A percentile compares a stretch with the other conserved stretches of the same genome.
Conservation (phyloP, 352 stramenopile genomes). For the Bremia lactucae region DNA sequence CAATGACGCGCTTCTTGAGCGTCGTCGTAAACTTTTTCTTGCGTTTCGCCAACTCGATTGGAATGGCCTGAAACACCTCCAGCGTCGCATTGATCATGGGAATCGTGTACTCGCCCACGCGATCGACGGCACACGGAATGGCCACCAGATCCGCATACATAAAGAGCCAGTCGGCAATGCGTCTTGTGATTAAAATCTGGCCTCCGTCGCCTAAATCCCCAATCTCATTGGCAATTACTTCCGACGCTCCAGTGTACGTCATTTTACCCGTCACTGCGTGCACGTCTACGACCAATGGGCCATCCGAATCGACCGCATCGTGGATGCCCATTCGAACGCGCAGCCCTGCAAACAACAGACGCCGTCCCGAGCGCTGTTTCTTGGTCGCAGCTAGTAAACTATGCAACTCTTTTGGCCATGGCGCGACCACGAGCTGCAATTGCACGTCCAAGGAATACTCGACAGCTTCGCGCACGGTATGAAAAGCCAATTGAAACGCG, state of each 20-base stretch:
- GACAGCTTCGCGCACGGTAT: constrained; percentile 39
- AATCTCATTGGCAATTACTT: constrained; percentile 43
- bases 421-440: constrained; percentile 29
- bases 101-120: constrained; percentile 30
- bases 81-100: constrained; percentile 26
- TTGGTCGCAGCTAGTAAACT: constrained; percentile 27
- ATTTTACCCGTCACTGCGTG: constrained; percentile 47
- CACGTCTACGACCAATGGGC: constrained; percentile 24
- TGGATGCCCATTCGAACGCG: constrained; percentile 58
- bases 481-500: constrained; percentile 48
- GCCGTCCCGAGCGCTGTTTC: constrained; percentile 20
- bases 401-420: constrained; percentile 41
- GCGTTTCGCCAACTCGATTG: constrained; percentile 17
- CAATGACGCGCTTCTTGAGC: constrained; percentile 15
- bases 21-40: constrained; percentile 32
- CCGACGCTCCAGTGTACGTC: constrained; percentile 40
- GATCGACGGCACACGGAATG: constrained; percentile 22
- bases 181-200: constrained; percentile 41
- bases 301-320: constrained; percentile 26
- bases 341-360: constrained; percentile 34
- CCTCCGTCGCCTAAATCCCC: constrained; percentile 42
- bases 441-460: constrained; percentile 54
- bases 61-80: constrained; percentile 34
- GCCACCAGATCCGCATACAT: constrained; percentile 31
- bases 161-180: constrained; percentile 34